phyloP scores from a whole-genome alignment of 257 asterid species.

The Ocimum tenuiflorum region DNA sequence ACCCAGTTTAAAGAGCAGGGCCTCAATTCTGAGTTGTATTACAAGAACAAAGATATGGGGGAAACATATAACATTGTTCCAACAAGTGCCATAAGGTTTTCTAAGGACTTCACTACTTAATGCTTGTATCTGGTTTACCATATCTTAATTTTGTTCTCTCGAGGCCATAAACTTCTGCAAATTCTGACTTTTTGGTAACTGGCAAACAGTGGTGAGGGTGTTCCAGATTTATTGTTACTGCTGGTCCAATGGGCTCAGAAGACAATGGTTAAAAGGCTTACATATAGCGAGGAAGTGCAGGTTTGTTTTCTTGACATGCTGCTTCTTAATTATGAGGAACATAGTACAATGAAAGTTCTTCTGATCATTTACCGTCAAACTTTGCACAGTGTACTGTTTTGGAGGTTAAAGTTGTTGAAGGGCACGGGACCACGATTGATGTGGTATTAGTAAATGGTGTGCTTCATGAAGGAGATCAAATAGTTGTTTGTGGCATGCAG shows the following conservation, averaged over 20 bases:
- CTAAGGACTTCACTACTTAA: slow-evolving; percentile 9
- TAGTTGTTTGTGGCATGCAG: slow-evolving; percentile 96
- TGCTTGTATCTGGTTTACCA: slow-evolving; percentile 6
- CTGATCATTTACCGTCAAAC: slow-evolving; percentile 18
- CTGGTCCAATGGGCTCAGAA: slow-evolving; percentile 89
- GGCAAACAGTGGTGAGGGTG: slow-evolving; percentile 80
- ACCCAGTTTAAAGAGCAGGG: slow-evolving; percentile 92
- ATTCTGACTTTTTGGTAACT: slow-evolving; percentile 13
- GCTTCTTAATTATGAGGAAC: slow-evolving; percentile 7
- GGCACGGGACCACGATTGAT: slow-evolving; percentile 95
- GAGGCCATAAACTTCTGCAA: not conserved
- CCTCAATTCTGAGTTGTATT: slow-evolving; percentile 78
- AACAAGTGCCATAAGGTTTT: slow-evolving; percentile 92
- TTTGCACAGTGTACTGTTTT: slow-evolving; percentile 86
- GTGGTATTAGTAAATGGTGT: slow-evolving; percentile 94
- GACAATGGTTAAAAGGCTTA: slow-evolving; percentile 75
- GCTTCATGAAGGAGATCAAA: slow-evolving; percentile 95
- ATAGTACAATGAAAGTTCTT: not conserved
- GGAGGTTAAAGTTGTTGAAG: slow-evolving; percentile 98
- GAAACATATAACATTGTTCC: slow-evolving; percentile 86
- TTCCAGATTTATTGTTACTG: slow-evolving; percentile 72
- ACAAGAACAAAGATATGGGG: slow-evolving; percentile 82
- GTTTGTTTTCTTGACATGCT: slow-evolving; percentile 34
- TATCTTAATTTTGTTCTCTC: not conserved
- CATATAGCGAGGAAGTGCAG: slow-evolving; percentile 78